Conservation (phyloP, 148 eudicot species). For the Oxyria digyna region DNA sequence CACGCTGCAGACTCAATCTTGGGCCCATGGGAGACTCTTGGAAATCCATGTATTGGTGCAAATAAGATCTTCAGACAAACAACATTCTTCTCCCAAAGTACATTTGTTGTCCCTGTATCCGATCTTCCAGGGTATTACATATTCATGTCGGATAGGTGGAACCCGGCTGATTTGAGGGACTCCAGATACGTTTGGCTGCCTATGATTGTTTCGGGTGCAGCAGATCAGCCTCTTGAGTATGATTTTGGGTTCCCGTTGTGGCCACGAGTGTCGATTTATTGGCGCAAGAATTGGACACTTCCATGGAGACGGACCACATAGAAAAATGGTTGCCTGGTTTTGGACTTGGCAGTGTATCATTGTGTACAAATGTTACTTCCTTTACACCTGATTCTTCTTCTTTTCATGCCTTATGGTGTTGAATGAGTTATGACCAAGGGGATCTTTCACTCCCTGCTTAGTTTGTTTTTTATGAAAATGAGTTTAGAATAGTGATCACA, state of each 20-base stretch:
- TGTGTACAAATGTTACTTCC: conserved; percentile 6
- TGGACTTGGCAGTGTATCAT: background rate
- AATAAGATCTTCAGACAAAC: conserved; percentile 50
- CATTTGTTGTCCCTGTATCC: conserved; percentile 73
- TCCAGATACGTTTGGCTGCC: conserved; percentile 96
- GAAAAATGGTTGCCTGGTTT: conserved; percentile 7
- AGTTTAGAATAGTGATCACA: background rate
- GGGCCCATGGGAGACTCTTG: conserved; percentile 91
- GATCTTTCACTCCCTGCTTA: background rate
- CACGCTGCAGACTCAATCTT: conserved; percentile 70
- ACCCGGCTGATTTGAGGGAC: conserved; percentile 82
- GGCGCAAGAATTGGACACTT: conserved; percentile 91
- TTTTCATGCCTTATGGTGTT: background rate
- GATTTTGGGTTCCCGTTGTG: conserved; percentile 88
- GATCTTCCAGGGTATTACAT: conserved; percentile 55
- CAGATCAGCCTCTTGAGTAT: conserved; percentile 69
- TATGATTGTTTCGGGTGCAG: conserved; percentile 57
- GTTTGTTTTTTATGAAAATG: background rate
- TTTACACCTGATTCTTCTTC: background rate
- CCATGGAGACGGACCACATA: conserved; percentile 41
- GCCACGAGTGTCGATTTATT: conserved; percentile 81
- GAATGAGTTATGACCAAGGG: background rate
- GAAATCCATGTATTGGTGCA: conserved; percentile 87
- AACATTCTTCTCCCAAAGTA: conserved; percentile 82
- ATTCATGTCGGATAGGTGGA: conserved; percentile 97